Percentiles rank a stretch among this genome's conserved stretches.
Evolutionary conservation across 805 yeast species (phyloP).

Genomic region (Kodamaea sagamina): DNA sequence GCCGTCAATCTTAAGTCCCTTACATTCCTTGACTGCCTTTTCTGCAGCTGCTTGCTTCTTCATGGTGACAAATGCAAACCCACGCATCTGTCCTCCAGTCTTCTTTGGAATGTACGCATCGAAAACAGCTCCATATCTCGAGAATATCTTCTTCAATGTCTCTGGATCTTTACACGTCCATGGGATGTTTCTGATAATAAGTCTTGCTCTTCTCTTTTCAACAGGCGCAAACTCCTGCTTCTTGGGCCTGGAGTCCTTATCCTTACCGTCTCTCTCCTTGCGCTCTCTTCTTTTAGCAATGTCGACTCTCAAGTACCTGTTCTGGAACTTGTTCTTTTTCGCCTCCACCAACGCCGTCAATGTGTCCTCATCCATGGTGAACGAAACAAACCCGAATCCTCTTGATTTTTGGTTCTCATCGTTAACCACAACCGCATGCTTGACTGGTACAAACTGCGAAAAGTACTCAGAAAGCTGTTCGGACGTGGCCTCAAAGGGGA

Average conservation of each 20-base stretch:
- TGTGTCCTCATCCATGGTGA: constrained; percentile 83
- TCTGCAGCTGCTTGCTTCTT: constrained; percentile 74
- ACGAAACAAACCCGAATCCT: constrained; percentile 96
- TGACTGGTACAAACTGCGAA: constrained; percentile 91
- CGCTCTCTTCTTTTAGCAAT: constrained; percentile 92
- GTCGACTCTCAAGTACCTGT: constrained; percentile 71
- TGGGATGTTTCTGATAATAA: constrained; percentile 89
- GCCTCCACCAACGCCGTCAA: constrained; percentile 68
- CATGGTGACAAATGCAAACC: constrained; percentile 95
- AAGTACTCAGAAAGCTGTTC: constrained; percentile 83
- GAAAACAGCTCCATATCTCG: constrained; percentile 79
- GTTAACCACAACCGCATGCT: constrained; percentile 88
- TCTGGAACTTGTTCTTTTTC: constrained; percentile 65
- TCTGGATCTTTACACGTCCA: constrained; percentile 89
- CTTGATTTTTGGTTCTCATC: constrained; percentile 76
- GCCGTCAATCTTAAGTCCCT: constrained; percentile 79
- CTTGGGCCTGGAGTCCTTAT: constrained; percentile 11
- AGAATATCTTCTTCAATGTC: constrained; percentile 66
- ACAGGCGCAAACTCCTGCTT: constrained; percentile 37
- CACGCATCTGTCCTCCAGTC: constrained; percentile 84
- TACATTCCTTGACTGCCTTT: constrained; percentile 72
- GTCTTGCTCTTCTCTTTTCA: constrained; percentile 82
- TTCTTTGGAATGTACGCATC: constrained; percentile 90
- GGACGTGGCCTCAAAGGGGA: constrained; percentile 78
- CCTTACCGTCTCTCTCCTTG: constrained; percentile 25